Conservation (phyloP, 495 filamentous ascomycete species). For the Rostrohypoxylon terebratum region DNA sequence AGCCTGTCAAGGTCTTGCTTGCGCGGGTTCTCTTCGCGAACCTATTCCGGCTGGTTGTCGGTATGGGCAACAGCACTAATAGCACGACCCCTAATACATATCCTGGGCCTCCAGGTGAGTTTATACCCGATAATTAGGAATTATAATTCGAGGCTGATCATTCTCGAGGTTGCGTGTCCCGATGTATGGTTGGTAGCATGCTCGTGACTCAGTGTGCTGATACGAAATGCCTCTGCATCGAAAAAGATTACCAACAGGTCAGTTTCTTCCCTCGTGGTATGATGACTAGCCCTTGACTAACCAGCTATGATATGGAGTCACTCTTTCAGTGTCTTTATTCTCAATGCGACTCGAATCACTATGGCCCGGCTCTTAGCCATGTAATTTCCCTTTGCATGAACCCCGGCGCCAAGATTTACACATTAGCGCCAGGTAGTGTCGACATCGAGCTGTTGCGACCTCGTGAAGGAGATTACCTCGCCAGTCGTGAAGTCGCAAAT, state of each 20-base stretch:
- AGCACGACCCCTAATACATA: constrained; percentile 12
- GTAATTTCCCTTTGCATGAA: constrained; percentile 46
- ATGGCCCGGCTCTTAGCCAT: constrained; percentile 45
- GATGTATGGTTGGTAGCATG: constrained; percentile 49
- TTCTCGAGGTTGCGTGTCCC: constrained; percentile 40
- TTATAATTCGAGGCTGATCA: constrained; percentile 6
- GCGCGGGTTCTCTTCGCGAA: constrained; percentile 24
- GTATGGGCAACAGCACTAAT: constrained; percentile 33
- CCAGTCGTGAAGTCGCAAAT: constrained; percentile 46
- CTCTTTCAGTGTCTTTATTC: constrained; percentile 50
- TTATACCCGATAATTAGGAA: not conserved
- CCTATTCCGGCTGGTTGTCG: constrained; percentile 36
- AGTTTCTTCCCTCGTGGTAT: not conserved
- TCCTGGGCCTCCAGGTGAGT: constrained; percentile 40
- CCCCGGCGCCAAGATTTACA: constrained; percentile 48
- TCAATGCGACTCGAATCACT: constrained; percentile 46
- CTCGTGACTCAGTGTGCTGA: constrained; percentile 49
- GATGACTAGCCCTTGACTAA: not conserved
- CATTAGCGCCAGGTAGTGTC: constrained; percentile 43
- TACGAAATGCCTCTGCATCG: constrained; percentile 45
- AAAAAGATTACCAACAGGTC: constrained; percentile 48
- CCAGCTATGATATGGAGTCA: constrained; percentile 24
- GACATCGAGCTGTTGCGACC: constrained; percentile 48
- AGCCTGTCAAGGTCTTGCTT: constrained; percentile 24
- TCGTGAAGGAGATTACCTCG: constrained; percentile 52